phyloP scores from a whole-genome alignment of 768 basidiomycete species.

The Paxillus involutus region DNA sequence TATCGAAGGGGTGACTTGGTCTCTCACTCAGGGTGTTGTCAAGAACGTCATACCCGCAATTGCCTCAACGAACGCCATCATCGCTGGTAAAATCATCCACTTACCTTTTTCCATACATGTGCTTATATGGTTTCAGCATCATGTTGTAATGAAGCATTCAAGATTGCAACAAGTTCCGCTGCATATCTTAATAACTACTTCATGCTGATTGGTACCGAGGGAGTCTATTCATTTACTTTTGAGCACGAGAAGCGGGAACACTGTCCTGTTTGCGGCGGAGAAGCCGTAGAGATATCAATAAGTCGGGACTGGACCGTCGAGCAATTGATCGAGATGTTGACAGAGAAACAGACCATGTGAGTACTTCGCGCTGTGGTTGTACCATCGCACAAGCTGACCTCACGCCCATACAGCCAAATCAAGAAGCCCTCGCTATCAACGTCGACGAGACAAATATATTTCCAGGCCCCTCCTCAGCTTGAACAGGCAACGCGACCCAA shows the following conservation, averaged over 20 bases:
- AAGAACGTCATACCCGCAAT: slow-evolving; percentile 99
- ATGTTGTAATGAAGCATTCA: slow-evolving; percentile 99
- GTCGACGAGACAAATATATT: slow-evolving; percentile 76
- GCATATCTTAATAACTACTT: slow-evolving; percentile 97
- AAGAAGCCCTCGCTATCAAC: slow-evolving; percentile 92
- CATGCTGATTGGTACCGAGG: slow-evolving; percentile 96
- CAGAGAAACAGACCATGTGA: slow-evolving; percentile 89
- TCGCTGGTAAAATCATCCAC: slow-evolving; percentile 63
- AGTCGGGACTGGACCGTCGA: slow-evolving; percentile 78
- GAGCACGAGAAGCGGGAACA: slow-evolving; percentile 90
- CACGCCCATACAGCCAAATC: slow-evolving; percentile 69
- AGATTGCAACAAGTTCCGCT: slow-evolving; percentile 94
- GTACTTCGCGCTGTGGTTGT: slow-evolving; percentile 28
- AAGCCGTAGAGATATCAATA: slow-evolving; percentile 73
- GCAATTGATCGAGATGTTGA: slow-evolving; percentile 81
- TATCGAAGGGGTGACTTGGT: slow-evolving; percentile 98
- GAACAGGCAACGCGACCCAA: slow-evolving; percentile 90
- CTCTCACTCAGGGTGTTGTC: slow-evolving; percentile 95
- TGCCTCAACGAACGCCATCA: slow-evolving; percentile 97
- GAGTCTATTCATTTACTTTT: slow-evolving; percentile 96
- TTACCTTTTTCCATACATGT: neutral
- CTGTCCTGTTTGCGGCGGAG: slow-evolving; percentile 97
- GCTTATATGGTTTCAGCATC: slow-evolving; percentile 55
- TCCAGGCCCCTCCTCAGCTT: slow-evolving; percentile 91
- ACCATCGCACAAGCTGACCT: slow-evolving; percentile 1